Evolutionary conservation across 352 stramenopile genomes (phyloP), one percentile per base, ranked within the genome.

Genomic region (Aphanomyces invadans): DNA sequence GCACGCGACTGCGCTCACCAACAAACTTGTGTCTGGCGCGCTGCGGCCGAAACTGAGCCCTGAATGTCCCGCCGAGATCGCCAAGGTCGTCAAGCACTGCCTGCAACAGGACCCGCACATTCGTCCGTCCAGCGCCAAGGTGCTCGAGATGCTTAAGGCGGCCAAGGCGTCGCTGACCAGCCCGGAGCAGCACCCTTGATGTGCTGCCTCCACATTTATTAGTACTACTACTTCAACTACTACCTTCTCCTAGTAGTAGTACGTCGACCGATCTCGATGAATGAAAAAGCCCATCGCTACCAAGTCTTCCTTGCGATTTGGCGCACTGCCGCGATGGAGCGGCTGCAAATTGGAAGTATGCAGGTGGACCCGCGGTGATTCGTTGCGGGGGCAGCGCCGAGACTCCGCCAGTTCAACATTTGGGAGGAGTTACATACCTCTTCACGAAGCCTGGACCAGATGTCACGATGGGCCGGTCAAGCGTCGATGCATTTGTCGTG

Each of bases 1-100:
- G 21, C 65, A 73, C 3, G 74, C 83, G 23, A 74, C 81, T 4
- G 74, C 76, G 3, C 75, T 83, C 52, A 60, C 52, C 25, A 60
- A 26, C 11, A 60, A 60, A 31, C 28, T 60, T 31, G 52, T 60
- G 4, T 44, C 52, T 4, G 52, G 52, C 4, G 52, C 52, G 5
- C 31, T 60, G 4, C 52, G 52, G n/a, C 52, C 52, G 29, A 60
- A 60, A 31, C 31, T 60, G 11, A 44, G 25, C 4, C 52, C 52
- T 31, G 52, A 60, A 17, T 60, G 52, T 31, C 52, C 52, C 4
- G 10, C 52, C 26, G 29, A n/a, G 25, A 45, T 60, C 9, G 52
- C 32, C 3, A 26, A 36, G 11, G 38, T 60, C 31, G 52, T 60
- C 52, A 60, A 60, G 52, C 21, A 45, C 15, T 60, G 52, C 23